phyloP scores from a whole-genome alignment of 139 green algal genomes.

The Zygnema cylindricum region DNA sequence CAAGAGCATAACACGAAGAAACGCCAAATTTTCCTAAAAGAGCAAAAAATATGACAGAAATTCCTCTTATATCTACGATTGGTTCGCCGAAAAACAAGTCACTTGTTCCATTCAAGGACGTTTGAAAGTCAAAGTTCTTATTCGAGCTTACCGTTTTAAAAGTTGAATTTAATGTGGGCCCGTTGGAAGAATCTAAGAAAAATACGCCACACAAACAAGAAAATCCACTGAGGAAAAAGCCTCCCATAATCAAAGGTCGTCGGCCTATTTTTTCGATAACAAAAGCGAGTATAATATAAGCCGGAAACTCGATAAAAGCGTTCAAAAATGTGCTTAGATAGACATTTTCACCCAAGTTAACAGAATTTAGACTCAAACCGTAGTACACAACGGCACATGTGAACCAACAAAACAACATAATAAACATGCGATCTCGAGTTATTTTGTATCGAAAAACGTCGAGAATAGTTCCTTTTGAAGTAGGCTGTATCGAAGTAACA shows the following conservation, averaged over 20 bases:
- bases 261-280: constrained; percentile 21
- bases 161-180: neutral
- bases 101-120: neutral
- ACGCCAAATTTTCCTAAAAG: constrained; percentile 51
- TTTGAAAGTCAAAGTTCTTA: neutral
- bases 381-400: constrained; percentile 36
- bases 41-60: neutral
- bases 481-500: constrained; percentile 11
- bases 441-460: constrained; percentile 1
- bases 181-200: neutral
- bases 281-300: constrained; percentile 10
- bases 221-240: neutral
- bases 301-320: constrained; percentile 33
- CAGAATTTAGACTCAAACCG: constrained; percentile 23
- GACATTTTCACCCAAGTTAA: constrained; percentile 14
- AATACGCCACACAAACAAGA: neutral
- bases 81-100: neutral
- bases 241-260: constrained; percentile 16
- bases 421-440: constrained; percentile 21
- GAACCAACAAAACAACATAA: constrained; percentile 33
- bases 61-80: neutral
- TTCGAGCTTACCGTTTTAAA: neutral
- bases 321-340: constrained; percentile 55
- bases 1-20: constrained; percentile 10
- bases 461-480: neutral